Evolutionary conservation across 140 eudicot species (phyloP).

Genomic region (Stevia rebaudiana): DNA sequence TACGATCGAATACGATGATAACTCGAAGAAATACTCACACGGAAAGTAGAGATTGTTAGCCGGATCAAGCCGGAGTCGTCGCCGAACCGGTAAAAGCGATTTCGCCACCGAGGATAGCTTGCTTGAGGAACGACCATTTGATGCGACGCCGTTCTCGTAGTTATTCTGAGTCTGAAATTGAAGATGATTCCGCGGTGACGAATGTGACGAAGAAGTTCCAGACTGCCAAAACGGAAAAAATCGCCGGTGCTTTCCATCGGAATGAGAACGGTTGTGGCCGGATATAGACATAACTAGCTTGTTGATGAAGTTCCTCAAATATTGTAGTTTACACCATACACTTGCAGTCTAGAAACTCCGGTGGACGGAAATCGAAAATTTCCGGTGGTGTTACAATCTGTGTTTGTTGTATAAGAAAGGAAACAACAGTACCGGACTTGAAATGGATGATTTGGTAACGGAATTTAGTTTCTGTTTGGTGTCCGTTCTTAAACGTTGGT

Average conservation of each 20-base stretch:
- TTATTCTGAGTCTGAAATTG: slow-evolving; percentile 26
- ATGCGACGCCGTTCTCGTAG: slow-evolving; percentile 27
- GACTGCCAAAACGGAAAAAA: slow-evolving; percentile 74
- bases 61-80: slow-evolving; percentile 87
- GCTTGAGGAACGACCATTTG: slow-evolving; percentile 20
- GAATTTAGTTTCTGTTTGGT: background rate
- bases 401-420: background rate
- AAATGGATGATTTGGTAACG: background rate
- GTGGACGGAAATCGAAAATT: background rate
- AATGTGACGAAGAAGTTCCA: slow-evolving; percentile 50
- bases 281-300: slow-evolving; percentile 41
- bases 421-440: slow-evolving; percentile 10
- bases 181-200: slow-evolving; percentile 50
- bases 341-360: background rate
- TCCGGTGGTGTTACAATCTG: slow-evolving; percentile 8
- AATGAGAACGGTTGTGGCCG: slow-evolving; percentile 29
- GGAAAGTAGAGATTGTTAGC: slow-evolving; percentile 73
- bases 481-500: slow-evolving; percentile 17
- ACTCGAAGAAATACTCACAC: slow-evolving; percentile 36
- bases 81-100: slow-evolving; percentile 57
- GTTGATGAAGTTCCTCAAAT: background rate
- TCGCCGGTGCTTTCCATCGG: slow-evolving; percentile 51
- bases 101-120: slow-evolving; percentile 58
- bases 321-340: background rate
- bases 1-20: background rate